These are phyloP conservation scores for Musa troglodytarum DNA, from an alignment of 176 grass and related monocot species.

Conservation along the genomic window DNA sequence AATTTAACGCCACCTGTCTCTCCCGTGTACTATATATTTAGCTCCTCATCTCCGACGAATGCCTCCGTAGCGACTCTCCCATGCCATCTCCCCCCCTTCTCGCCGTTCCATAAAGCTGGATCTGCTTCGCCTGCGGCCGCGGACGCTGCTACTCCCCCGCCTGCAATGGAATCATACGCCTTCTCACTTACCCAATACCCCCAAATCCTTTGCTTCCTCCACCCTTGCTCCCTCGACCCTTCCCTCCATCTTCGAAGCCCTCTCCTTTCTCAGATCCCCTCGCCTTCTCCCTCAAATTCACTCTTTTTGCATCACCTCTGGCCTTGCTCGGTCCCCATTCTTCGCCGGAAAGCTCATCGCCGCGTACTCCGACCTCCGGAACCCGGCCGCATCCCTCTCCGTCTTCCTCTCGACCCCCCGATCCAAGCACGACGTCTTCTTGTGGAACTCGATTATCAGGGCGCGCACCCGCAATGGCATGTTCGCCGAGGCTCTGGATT, in stretches of 20 bases:
- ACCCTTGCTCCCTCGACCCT: not conserved
- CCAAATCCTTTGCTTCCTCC: not conserved
- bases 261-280: not conserved
- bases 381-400: not conserved
- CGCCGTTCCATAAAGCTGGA: not conserved
- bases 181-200: not conserved
- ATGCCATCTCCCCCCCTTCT: not conserved
- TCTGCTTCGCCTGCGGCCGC: not conserved
- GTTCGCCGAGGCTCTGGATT: constrained; percentile 1
- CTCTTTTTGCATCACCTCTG: not conserved
- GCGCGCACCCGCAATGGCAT: not conserved
- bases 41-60: not conserved
- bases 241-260: not conserved
- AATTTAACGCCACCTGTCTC: no score
- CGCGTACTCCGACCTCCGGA: not conserved
- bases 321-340: not conserved
- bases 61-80: not conserved
- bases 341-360: constrained; percentile 10
- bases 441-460: not conserved
- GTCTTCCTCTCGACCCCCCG: not conserved
- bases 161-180: not conserved
- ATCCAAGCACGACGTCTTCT: not conserved
- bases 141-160: not conserved
- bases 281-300: not conserved
- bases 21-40: not conserved